Evolutionary conservation across 2,329 filamentous ascomycete species (phyloP).

Genomic region (Fusarium sp.): DNA sequence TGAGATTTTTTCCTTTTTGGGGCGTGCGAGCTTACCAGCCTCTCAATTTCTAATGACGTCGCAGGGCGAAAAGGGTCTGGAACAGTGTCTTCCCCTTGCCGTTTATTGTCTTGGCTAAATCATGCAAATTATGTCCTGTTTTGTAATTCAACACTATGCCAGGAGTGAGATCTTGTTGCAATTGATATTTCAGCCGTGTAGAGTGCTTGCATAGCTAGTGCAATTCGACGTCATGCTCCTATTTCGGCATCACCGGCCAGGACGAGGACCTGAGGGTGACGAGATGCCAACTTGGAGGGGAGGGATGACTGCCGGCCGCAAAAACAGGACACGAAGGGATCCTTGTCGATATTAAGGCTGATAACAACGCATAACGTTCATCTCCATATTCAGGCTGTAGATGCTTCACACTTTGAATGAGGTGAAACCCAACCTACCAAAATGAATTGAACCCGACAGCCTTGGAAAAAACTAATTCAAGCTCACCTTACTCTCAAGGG

Average conservation of each 20-base stretch:
- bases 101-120: conserved; percentile 9
- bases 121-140: conserved; percentile 9
- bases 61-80: conserved; percentile 10
- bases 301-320: background rate
- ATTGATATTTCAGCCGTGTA: conserved; percentile 11
- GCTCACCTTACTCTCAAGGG: background rate
- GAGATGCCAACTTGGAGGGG: conserved; percentile 7
- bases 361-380: conserved; percentile 15
- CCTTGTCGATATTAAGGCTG: conserved; percentile 3
- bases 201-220: conserved; percentile 44
- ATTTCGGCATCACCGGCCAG: conserved; percentile 29
- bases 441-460: conserved; percentile 10
- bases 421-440: conserved; percentile 10
- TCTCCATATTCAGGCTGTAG: conserved; percentile 16
- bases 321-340: conserved; percentile 4
- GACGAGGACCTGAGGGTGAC: conserved; percentile 3
- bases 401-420: background rate
- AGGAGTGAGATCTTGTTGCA: background rate
- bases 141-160: background rate
- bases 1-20: conserved; percentile 27
- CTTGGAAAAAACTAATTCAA: background rate
- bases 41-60: conserved; percentile 36
- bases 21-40: conserved; percentile 27
- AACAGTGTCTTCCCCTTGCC: conserved; percentile 1
- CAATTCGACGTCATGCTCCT: conserved; percentile 29